Percentiles rank a stretch among this genome's conserved stretches.
These are phyloP conservation scores for Arctostaphylos glauca DNA, from an alignment of 148 eudicot species.

Conservation along the genomic window DNA sequence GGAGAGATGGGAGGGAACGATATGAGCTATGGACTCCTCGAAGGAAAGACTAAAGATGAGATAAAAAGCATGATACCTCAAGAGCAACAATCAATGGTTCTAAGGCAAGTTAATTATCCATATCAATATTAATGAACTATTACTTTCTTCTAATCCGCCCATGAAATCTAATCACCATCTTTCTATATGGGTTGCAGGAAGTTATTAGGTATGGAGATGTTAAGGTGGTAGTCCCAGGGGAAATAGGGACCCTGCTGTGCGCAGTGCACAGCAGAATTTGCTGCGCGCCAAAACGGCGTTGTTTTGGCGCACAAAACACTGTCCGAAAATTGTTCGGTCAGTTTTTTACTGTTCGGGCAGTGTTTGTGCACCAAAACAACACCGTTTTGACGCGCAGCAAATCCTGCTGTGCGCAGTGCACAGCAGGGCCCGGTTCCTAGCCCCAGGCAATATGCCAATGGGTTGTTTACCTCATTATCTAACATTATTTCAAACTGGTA, in stretches of 20 bases:
- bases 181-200: slow-evolving; percentile 11
- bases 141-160: not conserved
- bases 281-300: too few species aligned
- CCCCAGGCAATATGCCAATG: slow-evolving; percentile 29
- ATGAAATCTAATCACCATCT: not conserved
- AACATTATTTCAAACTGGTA: slow-evolving; percentile 6
- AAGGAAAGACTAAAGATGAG: not conserved
- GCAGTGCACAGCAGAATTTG: too few species aligned
- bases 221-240: slow-evolving; percentile 27
- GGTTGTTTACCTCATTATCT: slow-evolving; percentile 27
- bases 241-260: too few species aligned
- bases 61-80: not conserved
- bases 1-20: not conserved
- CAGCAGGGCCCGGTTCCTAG: too few species aligned
- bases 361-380: too few species aligned
- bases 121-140: too few species aligned
- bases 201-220: slow-evolving; percentile 24
- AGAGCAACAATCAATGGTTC: not conserved
- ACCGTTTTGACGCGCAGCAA: too few species aligned
- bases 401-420: too few species aligned
- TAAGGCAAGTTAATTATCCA: not conserved
- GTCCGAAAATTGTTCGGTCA: too few species aligned
- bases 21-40: not conserved
- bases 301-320: too few species aligned
- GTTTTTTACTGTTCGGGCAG: too few species aligned